Evolutionary conservation across 192 early-diverging fungal species (phyloP).

Genomic region (Chytriomyces sp.): DNA sequence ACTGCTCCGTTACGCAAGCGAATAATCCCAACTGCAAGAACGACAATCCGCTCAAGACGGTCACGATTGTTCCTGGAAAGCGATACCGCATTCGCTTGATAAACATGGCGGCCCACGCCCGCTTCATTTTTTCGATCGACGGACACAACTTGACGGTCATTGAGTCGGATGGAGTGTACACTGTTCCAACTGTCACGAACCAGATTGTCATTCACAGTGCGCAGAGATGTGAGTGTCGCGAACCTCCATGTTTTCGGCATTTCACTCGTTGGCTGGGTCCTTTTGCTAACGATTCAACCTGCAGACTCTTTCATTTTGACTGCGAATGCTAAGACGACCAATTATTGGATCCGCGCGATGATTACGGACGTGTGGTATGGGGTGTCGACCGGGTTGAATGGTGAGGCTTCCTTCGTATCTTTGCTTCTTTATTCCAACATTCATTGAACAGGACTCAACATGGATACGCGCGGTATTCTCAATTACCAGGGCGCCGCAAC

Average conservation of each 20-base stretch:
- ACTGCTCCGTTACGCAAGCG: neutral
- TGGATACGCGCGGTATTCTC: no score
- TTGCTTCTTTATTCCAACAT: no score
- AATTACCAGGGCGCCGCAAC: no score
- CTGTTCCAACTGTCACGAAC: constrained; percentile 54
- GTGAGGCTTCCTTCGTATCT: no score
- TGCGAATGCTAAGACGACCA: neutral
- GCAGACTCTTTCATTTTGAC: constrained; percentile 7
- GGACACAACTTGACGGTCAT: constrained; percentile 74
- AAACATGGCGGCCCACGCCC: constrained; percentile 74
- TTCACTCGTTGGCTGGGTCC: no score
- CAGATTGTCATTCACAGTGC: constrained; percentile 66
- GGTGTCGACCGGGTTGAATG: no score
- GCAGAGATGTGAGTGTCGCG: constrained; percentile 75
- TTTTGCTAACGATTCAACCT: no score
- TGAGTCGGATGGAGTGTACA: constrained; percentile 74
- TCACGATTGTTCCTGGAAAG: constrained; percentile 66
- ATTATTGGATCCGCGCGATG: constrained; percentile 14
- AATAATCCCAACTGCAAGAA: neutral
- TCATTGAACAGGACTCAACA: no score
- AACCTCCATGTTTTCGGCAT: no score
- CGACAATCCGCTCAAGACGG: neutral
- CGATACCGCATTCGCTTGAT: constrained; percentile 81
- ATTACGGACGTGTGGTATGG: constrained; percentile 5
- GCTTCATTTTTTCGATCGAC: constrained; percentile 77